Evolutionary conservation across 2,329 filamentous ascomycete genomes (phyloP).

Genomic region (Ceratocystis papillata): DNA sequence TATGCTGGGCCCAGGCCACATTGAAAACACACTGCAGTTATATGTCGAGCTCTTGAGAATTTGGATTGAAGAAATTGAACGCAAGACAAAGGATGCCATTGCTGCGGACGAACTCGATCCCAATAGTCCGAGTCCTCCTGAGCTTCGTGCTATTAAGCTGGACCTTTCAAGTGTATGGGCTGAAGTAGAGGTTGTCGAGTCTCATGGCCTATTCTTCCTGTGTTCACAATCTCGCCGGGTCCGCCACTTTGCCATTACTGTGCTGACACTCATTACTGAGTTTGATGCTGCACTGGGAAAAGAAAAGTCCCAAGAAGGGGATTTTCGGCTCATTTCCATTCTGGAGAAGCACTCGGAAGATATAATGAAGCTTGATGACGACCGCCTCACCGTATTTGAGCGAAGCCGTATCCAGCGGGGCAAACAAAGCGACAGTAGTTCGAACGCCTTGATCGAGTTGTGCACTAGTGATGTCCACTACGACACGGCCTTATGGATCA

Average conservation of each 20-base stretch:
- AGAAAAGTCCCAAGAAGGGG: conserved; percentile 32
- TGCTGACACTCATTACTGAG: conserved; percentile 81
- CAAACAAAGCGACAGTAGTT: conserved; percentile 69
- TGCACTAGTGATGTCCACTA: conserved; percentile 94
- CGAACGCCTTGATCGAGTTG: conserved; percentile 80
- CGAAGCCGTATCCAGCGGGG: conserved; percentile 84
- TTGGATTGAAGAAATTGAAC: conserved; percentile 93
- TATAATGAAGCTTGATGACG: conserved; percentile 86
- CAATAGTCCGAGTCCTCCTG: conserved; percentile 38
- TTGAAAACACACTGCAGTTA: conserved; percentile 82
- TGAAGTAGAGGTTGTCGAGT: conserved; percentile 93
- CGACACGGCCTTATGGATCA: conserved; percentile 92
- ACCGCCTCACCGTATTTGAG: conserved; percentile 83
- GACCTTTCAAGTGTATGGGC: conserved; percentile 82
- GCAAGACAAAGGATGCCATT: conserved; percentile 65
- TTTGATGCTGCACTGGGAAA: conserved; percentile 85
- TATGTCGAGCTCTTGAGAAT: conserved; percentile 92
- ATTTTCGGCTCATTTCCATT: conserved; percentile 77
- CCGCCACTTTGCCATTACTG: conserved; percentile 80
- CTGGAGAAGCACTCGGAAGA: conserved; percentile 79
- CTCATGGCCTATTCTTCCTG: conserved; percentile 90
- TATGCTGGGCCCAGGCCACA: conserved; percentile 86
- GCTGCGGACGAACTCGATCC: conserved; percentile 43
- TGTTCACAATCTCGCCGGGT: conserved; percentile 91
- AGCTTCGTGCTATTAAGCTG: conserved; percentile 60